These are phyloP conservation scores for Fusarium chaquense DNA, from an alignment of 2,329 filamentous ascomycete species.

Conservation along the genomic window DNA sequence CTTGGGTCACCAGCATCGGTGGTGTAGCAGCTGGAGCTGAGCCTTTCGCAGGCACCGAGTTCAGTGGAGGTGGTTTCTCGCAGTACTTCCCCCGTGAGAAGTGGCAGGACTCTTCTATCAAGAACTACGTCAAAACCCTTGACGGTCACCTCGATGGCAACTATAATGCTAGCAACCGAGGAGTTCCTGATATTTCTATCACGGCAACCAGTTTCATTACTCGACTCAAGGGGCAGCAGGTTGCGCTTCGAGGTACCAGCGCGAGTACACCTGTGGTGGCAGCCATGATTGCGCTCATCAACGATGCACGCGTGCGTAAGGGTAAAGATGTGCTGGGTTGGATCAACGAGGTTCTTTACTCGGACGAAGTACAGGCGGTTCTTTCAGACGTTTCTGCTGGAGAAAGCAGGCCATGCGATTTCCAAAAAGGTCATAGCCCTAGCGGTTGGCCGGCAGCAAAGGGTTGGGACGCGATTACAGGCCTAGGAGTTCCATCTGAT, in stretches of 20 bases:
- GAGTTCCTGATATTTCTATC: constrained; percentile 64
- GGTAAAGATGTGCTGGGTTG: constrained; percentile 66
- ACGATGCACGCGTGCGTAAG: constrained; percentile 63
- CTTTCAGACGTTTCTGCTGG: constrained; percentile 59
- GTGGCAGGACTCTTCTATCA: constrained; percentile 60
- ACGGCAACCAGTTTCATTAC: constrained; percentile 69
- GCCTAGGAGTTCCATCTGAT: constrained; percentile 61
- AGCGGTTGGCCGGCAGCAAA: constrained; percentile 59
- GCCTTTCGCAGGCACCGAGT: constrained; percentile 58
- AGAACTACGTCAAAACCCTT: constrained; percentile 57
- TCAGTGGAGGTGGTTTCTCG: constrained; percentile 66
- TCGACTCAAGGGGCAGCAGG: constrained; percentile 47
- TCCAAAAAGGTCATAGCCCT: constrained; percentile 49
- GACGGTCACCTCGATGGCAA: constrained; percentile 57
- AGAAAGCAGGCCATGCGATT: constrained; percentile 56
- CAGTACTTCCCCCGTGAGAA: constrained; percentile 60
- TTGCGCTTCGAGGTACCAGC: constrained; percentile 58
- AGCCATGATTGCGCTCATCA: constrained; percentile 65
- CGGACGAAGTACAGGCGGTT: constrained; percentile 50
- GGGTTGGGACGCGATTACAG: constrained; percentile 64
- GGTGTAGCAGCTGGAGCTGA: constrained; percentile 60
- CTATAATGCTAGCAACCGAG: constrained; percentile 61
- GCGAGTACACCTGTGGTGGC: constrained; percentile 68
- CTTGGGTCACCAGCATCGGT: constrained; percentile 75
- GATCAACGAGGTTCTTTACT: constrained; percentile 64